A percentile compares a stretch with the other conserved stretches of the same genome.
Conservation (phyloP, 495 filamentous ascomycete species). For the Neurospora africana region DNA sequence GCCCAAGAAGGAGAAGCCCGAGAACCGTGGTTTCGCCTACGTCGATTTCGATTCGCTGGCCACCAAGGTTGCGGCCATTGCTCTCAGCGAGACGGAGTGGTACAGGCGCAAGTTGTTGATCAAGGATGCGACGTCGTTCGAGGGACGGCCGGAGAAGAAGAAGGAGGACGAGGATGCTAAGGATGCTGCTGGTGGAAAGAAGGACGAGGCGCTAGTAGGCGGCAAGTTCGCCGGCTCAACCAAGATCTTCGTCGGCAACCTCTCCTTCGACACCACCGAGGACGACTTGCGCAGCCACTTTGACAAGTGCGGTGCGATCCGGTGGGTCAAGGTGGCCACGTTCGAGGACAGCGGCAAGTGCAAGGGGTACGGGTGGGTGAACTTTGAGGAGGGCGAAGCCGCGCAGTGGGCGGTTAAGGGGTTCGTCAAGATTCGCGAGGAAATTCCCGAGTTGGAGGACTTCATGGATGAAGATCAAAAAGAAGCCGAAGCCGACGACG, state of each 20-base stretch:
- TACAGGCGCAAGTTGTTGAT: slow-evolving; percentile 72
- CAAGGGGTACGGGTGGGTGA: slow-evolving; percentile 93
- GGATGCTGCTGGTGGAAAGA: not conserved
- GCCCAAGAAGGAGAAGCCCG: slow-evolving; percentile 23
- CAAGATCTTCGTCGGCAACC: slow-evolving; percentile 86
- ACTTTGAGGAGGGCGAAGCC: slow-evolving; percentile 67
- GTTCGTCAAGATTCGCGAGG: slow-evolving; percentile 55
- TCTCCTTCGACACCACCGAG: slow-evolving; percentile 74
- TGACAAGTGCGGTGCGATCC: slow-evolving; percentile 66
- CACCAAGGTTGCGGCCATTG: slow-evolving; percentile 60
- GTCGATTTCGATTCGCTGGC: slow-evolving; percentile 72
- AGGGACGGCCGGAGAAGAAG: slow-evolving; percentile 55
- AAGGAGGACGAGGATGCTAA: slow-evolving; percentile 13
- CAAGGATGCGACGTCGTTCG: slow-evolving; percentile 79
- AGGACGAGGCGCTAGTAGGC: slow-evolving; percentile 14
- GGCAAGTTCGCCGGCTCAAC: slow-evolving; percentile 33
- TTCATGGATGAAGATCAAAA: slow-evolving; percentile 47
- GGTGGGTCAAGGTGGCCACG: slow-evolving; percentile 74
- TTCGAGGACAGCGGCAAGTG: slow-evolving; percentile 97
- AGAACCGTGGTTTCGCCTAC: slow-evolving; percentile 86
- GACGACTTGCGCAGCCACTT: slow-evolving; percentile 73
- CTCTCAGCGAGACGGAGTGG: slow-evolving; percentile 68
- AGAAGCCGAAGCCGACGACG: slow-evolving; percentile 13
- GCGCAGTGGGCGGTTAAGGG: slow-evolving; percentile 74
- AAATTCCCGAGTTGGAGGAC: slow-evolving; percentile 41